Conservation (phyloP, 1,139 yeast genomes). For the Yamadazyma membranifaciens region DNA sequence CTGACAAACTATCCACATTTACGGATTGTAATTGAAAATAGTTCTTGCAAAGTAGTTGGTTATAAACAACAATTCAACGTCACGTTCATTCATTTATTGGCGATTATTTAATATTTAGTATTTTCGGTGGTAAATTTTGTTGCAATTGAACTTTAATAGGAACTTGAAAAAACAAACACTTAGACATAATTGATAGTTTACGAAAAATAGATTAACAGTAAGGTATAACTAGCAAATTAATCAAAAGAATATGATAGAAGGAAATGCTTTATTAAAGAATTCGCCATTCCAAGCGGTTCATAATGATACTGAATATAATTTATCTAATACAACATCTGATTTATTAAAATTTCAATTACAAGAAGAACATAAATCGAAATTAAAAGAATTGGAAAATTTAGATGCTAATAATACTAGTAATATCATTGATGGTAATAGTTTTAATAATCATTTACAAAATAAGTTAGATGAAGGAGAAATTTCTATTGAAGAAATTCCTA, state of each 20-base stretch:
- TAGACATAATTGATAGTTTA: too few species aligned
- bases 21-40: too few species aligned
- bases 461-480: slow-evolving; percentile 32
- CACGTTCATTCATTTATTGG: too few species aligned
- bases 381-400: slow-evolving; percentile 20
- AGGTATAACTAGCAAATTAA: too few species aligned
- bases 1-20: too few species aligned
- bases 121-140: too few species aligned
- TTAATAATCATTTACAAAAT: slow-evolving; percentile 36
- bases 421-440: slow-evolving; percentile 30
- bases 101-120: too few species aligned
- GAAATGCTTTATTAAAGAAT: slow-evolving; percentile 32
- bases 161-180: too few species aligned
- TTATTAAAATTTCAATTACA: slow-evolving; percentile 45
- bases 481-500: slow-evolving; percentile 21
- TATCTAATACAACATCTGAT: slow-evolving; percentile 32
- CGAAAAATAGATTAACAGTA: neutral
- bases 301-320: slow-evolving; percentile 20
- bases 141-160: too few species aligned
- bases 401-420: slow-evolving; percentile 2
- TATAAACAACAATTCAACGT: too few species aligned
- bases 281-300: slow-evolving; percentile 40
- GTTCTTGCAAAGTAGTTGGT: too few species aligned
- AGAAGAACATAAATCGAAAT: slow-evolving; percentile 35
- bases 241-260: slow-evolving; percentile 27